These are phyloP conservation scores for Fusarium clavum DNA, from an alignment of 2,329 filamentous ascomycete genomes.

Conservation along the genomic window DNA sequence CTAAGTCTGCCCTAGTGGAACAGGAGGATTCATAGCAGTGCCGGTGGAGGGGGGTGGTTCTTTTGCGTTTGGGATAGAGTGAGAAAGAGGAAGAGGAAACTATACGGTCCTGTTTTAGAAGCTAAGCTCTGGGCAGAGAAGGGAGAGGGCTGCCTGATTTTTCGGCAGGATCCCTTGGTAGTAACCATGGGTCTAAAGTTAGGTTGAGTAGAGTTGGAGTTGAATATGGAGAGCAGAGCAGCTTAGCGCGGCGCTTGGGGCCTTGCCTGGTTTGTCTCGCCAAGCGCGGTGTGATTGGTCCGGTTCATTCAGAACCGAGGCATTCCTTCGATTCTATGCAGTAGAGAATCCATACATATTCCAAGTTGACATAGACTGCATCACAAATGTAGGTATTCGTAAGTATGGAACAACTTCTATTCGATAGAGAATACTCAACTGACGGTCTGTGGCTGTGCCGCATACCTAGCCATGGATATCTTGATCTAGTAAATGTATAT, in stretches of 20 bases:
- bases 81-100: not conserved
- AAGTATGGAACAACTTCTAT: slow-evolving; percentile 3
- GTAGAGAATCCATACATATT: not conserved
- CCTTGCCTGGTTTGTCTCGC: not conserved
- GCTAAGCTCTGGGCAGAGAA: not conserved
- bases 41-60: slow-evolving; percentile 1
- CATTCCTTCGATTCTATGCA: slow-evolving; percentile 15
- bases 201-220: not conserved
- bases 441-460: slow-evolving; percentile 25
- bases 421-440: slow-evolving; percentile 1
- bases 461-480: slow-evolving; percentile 1
- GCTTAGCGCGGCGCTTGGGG: not conserved
- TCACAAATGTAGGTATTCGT: not conserved
- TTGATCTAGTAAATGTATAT: slow-evolving; percentile 12
- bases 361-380: not conserved
- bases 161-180: not conserved
- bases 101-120: slow-evolving; percentile 8
- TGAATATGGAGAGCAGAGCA: not conserved
- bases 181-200: slow-evolving; percentile 1
- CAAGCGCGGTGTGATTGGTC: slow-evolving; percentile 15
- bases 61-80: not conserved
- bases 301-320: slow-evolving; percentile 34
- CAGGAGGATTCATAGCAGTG: not conserved
- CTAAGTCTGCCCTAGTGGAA: slow-evolving; percentile 2
- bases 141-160: slow-evolving; percentile 15